Evolutionary conservation across 805 yeast species (phyloP).

Genomic region (Candida anglica): DNA sequence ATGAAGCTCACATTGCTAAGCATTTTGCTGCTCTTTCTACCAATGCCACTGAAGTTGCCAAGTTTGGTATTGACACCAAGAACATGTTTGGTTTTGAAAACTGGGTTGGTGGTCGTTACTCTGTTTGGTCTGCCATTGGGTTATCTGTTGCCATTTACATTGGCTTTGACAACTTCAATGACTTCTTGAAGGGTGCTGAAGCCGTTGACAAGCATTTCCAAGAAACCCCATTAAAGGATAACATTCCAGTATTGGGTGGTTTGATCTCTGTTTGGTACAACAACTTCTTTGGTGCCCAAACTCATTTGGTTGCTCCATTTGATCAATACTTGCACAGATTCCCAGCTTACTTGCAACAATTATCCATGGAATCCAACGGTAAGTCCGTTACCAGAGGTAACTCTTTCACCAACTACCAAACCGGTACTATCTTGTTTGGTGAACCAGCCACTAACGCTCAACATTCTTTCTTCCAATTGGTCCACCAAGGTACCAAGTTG

Average conservation of each 20-base stretch:
- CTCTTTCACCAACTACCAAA: constrained; percentile 87
- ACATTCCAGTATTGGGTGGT: constrained; percentile 93
- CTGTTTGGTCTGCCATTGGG: constrained; percentile 99
- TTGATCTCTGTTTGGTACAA: constrained; percentile 96
- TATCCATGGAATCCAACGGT: constrained; percentile 99
- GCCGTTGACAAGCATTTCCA: constrained; percentile 91
- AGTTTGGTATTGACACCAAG: constrained; percentile 95
- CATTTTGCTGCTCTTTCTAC: constrained; percentile 97
- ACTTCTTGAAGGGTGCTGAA: constrained; percentile 95
- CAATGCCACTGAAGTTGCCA: constrained; percentile 83
- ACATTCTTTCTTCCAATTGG: constrained; percentile 98
- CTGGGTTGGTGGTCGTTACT: constrained; percentile 99
- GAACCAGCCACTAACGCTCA: constrained; percentile 99
- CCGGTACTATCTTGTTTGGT: constrained; percentile 94
- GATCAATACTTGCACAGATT: constrained; percentile 98
- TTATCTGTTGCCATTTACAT: constrained; percentile 91
- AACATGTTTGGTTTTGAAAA: constrained; percentile 98
- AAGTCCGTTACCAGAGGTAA: constrained; percentile 93
- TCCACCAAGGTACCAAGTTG: constrained; percentile 97
- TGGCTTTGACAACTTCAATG: constrained; percentile 91
- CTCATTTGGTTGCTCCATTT: constrained; percentile 96
- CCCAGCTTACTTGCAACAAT: constrained; percentile 98
- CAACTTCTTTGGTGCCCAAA: constrained; percentile 97
- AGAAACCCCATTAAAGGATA: constrained; percentile 79
- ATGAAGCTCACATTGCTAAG: constrained; percentile 77